Evolutionary conservation across 2,329 filamentous ascomycete species (phyloP).

Genomic region (Epichloe typhina): DNA sequence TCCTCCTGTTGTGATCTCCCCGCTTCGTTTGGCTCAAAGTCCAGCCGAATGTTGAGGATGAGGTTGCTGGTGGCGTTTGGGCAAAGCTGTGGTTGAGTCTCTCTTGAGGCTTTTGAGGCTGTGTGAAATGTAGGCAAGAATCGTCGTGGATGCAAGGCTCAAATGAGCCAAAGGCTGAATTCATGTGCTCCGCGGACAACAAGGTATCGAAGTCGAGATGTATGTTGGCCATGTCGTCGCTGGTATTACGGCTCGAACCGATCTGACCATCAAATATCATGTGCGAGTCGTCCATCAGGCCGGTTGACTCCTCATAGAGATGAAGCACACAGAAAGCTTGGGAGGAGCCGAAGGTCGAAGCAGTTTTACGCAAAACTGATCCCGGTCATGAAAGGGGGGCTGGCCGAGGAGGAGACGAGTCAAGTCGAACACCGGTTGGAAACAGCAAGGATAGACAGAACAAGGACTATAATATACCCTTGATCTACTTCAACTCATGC

Average conservation of each 20-base stretch:
- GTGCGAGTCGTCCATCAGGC: conserved; percentile 12
- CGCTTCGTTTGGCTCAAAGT: background rate
- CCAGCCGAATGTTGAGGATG: background rate
- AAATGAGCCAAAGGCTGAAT: conserved; percentile 14
- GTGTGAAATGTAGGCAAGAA: conserved; percentile 16
- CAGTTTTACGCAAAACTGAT: too few relatives aligned
- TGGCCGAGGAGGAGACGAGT: too few relatives aligned
- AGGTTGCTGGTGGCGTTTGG: conserved; percentile 2
- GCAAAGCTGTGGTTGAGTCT: conserved; percentile 5
- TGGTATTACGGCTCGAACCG: conserved; percentile 10
- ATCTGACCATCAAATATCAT: conserved; percentile 12
- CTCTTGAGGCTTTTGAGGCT: conserved; percentile 7
- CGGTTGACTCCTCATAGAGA: background rate
- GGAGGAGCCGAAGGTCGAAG: background rate
- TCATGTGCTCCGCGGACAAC: conserved; percentile 12
- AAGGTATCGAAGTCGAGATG: conserved; percentile 15
- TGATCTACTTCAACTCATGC: too few relatives aligned
- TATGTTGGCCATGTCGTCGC: conserved; percentile 17
- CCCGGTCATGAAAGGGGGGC: too few relatives aligned
- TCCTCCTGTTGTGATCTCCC: background rate
- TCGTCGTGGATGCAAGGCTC: conserved; percentile 19
- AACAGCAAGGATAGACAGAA: too few relatives aligned
- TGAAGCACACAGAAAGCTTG: background rate
- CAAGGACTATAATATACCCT: too few relatives aligned
- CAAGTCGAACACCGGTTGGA: too few relatives aligned